Percentiles rank a stretch among this genome's conserved stretches.
Conservation (phyloP, 2,329 filamentous ascomycete genomes). For the Pseudocercospora vitis region DNA sequence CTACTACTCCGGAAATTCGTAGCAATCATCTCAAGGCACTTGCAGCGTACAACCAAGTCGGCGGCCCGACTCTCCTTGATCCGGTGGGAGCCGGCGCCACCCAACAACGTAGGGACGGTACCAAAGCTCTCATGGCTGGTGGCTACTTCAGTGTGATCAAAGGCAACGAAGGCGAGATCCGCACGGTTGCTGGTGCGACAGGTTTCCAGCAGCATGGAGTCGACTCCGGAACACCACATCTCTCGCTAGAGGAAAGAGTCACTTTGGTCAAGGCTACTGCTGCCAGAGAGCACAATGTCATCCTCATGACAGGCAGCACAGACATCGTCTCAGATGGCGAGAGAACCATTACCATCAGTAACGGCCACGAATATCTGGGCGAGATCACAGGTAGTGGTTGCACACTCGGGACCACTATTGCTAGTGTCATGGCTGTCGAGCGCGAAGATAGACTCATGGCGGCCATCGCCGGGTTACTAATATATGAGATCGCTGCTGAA, state of each 20-base stretch:
- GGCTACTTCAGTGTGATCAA: constrained; percentile 89
- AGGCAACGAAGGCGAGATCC: constrained; percentile 88
- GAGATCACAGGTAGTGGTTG: constrained; percentile 76
- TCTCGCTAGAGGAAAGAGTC: constrained; percentile 57
- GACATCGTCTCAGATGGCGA: constrained; percentile 77
- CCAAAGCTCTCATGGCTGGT: constrained; percentile 66
- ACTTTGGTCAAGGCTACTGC: constrained; percentile 67
- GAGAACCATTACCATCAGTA: constrained; percentile 66
- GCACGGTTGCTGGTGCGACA: constrained; percentile 63
- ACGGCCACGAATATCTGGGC: constrained; percentile 72
- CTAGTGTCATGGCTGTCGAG: constrained; percentile 68
- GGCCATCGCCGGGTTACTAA: constrained; percentile 68
- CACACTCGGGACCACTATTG: constrained; percentile 77
- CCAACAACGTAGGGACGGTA: constrained; percentile 66
- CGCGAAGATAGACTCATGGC: constrained; percentile 68
- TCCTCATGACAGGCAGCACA: constrained; percentile 77
- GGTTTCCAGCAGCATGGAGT: constrained; percentile 71
- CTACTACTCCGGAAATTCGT: constrained; percentile 73
- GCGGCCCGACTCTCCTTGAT: constrained; percentile 78
- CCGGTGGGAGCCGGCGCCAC: constrained; percentile 91
- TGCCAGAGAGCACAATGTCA: constrained; percentile 64
- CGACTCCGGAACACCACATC: constrained; percentile 65
- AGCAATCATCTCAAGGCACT: constrained; percentile 72
- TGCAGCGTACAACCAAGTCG: constrained; percentile 74
- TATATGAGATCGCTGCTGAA: constrained; percentile 78